A percentile compares a stretch with the other conserved stretches of the same genome.
These are phyloP conservation scores for Geosmithia morbida DNA, from an alignment of 2,329 filamentous ascomycete species.

Conservation along the genomic window DNA sequence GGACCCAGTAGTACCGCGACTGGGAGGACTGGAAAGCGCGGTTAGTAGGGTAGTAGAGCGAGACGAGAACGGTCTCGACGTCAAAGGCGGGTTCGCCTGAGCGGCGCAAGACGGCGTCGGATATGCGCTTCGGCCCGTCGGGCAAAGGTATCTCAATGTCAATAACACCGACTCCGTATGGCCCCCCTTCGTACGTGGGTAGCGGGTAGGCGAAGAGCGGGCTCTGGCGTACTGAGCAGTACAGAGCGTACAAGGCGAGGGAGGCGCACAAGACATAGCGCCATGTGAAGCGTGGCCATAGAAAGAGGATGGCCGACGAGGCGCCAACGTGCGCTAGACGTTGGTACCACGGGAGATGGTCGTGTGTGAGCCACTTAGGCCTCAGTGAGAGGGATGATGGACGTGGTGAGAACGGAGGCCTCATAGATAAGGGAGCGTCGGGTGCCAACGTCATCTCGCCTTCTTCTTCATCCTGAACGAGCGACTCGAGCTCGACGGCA, in stretches of 20 bases:
- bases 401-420: background rate
- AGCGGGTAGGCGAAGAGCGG: slow-evolving; percentile 28
- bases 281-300: slow-evolving; percentile 18
- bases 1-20: slow-evolving; percentile 27
- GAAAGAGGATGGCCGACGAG: background rate
- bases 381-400: background rate
- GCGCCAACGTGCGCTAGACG: slow-evolving; percentile 1
- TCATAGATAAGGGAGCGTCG: slow-evolving; percentile 2
- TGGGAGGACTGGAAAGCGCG: slow-evolving; percentile 10
- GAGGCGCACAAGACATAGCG: slow-evolving; percentile 16
- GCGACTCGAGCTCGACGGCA: slow-evolving; percentile 2
- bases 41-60: slow-evolving; percentile 30
- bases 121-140: slow-evolving; percentile 13
- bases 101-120: slow-evolving; percentile 17
- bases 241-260: slow-evolving; percentile 18
- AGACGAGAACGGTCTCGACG: slow-evolving; percentile 31
- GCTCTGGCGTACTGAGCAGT: slow-evolving; percentile 21
- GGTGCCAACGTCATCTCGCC: background rate
- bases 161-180: slow-evolving; percentile 27
- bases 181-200: slow-evolving; percentile 25
- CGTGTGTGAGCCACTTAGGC: slow-evolving; percentile 2
- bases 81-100: slow-evolving; percentile 25
- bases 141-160: slow-evolving; percentile 29
- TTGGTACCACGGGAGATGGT: background rate
- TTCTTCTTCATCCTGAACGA: slow-evolving; percentile 2